Conservation (phyloP, 2,329 filamentous ascomycete species). For the Epichloe baconii region DNA sequence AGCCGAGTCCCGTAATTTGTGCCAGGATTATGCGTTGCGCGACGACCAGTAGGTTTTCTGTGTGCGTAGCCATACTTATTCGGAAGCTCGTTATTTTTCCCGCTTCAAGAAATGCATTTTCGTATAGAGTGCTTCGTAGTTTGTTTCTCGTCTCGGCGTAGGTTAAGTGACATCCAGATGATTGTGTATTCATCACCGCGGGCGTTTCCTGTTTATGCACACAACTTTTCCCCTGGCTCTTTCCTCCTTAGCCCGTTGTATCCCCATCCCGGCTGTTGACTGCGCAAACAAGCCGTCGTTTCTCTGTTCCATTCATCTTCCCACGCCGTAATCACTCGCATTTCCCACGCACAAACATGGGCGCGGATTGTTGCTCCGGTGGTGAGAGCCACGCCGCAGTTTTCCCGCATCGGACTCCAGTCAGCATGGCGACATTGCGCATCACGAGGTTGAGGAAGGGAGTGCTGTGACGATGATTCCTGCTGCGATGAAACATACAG, state of each 20-base stretch:
- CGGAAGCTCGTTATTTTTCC: no score
- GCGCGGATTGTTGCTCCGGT: slow-evolving; percentile 6
- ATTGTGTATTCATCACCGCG: no score
- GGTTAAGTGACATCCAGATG: no score
- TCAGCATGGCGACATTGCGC: background rate
- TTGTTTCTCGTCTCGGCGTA: no score
- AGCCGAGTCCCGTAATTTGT: background rate
- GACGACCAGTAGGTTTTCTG: background rate
- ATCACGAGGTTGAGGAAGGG: slow-evolving; percentile 1
- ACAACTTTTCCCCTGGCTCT: background rate
- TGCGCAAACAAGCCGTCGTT: background rate
- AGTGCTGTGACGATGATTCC: slow-evolving; percentile 8
- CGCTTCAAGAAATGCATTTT: no score
- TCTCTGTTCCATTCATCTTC: background rate
- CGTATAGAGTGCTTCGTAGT: no score
- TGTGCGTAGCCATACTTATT: background rate
- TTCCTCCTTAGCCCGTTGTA: background rate
- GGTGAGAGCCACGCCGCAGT: background rate
- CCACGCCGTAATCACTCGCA: background rate
- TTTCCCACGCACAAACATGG: slow-evolving; percentile 5
- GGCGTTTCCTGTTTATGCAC: background rate
- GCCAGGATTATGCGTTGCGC: background rate
- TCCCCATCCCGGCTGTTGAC: background rate
- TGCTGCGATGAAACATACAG: slow-evolving; percentile 9
- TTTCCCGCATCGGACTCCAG: background rate